Evolutionary conservation across 2,329 filamentous ascomycete species (phyloP).

Genomic region (Neopestalotiopsis sp.): DNA sequence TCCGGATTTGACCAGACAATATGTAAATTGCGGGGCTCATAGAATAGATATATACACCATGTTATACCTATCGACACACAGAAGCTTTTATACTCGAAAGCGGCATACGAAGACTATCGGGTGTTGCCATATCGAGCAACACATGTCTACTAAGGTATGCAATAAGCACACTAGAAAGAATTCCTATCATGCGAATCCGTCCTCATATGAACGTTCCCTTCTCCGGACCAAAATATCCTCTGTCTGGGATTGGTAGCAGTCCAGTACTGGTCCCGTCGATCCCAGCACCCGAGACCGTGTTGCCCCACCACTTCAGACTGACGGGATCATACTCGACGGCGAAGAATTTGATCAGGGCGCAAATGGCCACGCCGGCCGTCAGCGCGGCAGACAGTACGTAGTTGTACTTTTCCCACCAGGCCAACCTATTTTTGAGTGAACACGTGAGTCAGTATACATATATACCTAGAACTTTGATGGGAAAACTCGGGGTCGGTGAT

Average conservation of each 20-base stretch:
- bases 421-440: conserved; percentile 19
- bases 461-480: not conserved
- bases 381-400: conserved; percentile 49
- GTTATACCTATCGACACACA: too few relatives aligned
- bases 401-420: conserved; percentile 54
- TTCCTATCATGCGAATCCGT: not conserved
- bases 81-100: not conserved
- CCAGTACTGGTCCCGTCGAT: conserved; percentile 17
- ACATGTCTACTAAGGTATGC: not conserved
- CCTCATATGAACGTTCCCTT: conserved; percentile 5
- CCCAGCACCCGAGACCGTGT: conserved; percentile 25
- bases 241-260: conserved; percentile 14
- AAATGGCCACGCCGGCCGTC: conserved; percentile 46
- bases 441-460: not conserved
- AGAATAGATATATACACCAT: too few relatives aligned
- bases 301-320: conserved; percentile 50
- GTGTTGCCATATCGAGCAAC: not conserved
- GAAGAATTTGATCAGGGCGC: conserved; percentile 49
- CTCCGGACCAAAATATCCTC: conserved; percentile 18
- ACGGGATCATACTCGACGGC: conserved; percentile 44
- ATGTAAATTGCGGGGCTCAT: too few relatives aligned
- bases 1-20: too few relatives aligned
- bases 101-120: not conserved
- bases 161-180: not conserved
- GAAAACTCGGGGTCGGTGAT: conserved; percentile 9